Evolutionary conservation across 2,329 filamentous ascomycete species (phyloP).

Genomic region (Zasmidium cellare): DNA sequence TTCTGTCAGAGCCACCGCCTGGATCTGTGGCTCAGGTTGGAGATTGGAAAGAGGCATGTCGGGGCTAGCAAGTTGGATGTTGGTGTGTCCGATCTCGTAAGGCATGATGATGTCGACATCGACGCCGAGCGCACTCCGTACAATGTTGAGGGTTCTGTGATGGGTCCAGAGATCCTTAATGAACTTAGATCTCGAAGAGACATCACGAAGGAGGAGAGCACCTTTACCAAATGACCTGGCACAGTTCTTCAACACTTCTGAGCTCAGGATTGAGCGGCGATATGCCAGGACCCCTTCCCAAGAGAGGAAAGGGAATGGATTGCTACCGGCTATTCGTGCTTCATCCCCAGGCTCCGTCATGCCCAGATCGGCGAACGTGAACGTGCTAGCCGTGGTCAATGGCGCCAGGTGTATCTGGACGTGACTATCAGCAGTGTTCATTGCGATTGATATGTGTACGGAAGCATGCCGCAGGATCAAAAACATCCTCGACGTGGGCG

Average conservation of each 20-base stretch:
- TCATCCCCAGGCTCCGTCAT: background rate
- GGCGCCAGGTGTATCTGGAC: background rate
- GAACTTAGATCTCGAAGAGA: background rate
- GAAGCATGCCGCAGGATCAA: background rate
- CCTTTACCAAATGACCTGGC: background rate
- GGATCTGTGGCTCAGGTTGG: background rate
- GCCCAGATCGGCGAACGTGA: background rate
- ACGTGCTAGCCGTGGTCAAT: background rate
- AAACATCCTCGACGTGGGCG: background rate
- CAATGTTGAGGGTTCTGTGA: background rate
- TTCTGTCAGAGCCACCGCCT: background rate
- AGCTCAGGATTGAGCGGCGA: background rate
- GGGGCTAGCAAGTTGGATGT: background rate
- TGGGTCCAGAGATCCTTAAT: conserved; percentile 5
- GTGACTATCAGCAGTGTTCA: background rate
- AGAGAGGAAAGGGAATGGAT: background rate
- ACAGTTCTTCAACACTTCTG: background rate
- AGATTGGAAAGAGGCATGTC: background rate
- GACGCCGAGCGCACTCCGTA: background rate
- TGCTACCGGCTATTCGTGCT: background rate
- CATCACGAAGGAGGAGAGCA: background rate
- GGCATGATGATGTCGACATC: conserved; percentile 5
- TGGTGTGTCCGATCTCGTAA: conserved; percentile 1
- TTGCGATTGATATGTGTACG: too few species aligned
- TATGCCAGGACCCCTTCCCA: background rate